Conservation (phyloP, 2,329 filamentous ascomycete species). For the Fusarium mangiferae region DNA sequence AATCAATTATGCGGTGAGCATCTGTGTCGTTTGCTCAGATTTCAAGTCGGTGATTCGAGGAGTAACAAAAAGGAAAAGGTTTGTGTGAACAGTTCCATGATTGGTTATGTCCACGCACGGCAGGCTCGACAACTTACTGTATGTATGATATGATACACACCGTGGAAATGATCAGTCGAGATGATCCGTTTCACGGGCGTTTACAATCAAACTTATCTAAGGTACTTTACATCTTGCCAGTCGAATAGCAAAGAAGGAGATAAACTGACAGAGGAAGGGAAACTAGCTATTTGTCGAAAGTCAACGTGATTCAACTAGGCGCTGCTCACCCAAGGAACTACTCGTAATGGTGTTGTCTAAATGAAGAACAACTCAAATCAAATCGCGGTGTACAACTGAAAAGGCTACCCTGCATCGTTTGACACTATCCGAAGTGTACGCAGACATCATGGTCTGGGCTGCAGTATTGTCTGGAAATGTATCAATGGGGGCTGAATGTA, state of each 20-base stretch:
- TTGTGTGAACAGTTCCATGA: background rate
- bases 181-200: background rate
- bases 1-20: background rate
- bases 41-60: background rate
- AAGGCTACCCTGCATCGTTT: conserved; percentile 31
- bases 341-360: background rate
- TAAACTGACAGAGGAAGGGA: background rate
- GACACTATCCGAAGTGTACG: background rate
- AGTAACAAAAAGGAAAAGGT: background rate
- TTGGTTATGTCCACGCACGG: background rate
- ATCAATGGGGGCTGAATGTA: background rate
- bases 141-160: background rate
- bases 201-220: background rate
- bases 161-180: background rate
- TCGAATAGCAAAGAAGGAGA: background rate
- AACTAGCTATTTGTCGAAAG: background rate
- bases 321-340: background rate
- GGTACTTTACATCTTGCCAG: background rate
- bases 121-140: background rate
- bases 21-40: background rate
- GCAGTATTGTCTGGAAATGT: background rate
- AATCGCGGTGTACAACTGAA: conserved; percentile 5
- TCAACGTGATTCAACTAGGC: background rate
- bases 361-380: background rate
- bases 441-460: background rate